Evolutionary conservation across 208 protist species (phyloP).

Genomic region (Naegleria lovaniensis): DNA sequence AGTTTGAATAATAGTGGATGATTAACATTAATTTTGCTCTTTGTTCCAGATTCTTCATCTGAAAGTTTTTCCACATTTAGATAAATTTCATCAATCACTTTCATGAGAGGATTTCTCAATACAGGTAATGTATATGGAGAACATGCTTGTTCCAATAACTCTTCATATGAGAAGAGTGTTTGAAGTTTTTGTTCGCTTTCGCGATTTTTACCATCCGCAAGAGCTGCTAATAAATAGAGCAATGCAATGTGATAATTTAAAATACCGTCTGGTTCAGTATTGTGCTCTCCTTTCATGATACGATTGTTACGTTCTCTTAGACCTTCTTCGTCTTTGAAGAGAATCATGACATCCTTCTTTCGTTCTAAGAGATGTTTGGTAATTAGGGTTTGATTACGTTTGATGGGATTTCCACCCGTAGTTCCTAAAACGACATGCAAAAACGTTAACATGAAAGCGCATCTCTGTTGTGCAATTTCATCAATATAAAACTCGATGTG

Average conservation of each 20-base stretch:
- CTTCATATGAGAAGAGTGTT: neutral
- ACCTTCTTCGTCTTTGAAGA: conserved; percentile 25
- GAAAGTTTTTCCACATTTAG: neutral
- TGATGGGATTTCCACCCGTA: neutral
- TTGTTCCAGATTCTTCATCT: neutral
- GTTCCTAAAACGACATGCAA: neutral
- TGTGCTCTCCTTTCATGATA: neutral
- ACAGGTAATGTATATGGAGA: neutral
- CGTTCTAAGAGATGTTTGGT: neutral
- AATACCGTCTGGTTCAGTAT: neutral
- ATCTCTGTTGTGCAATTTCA: neutral
- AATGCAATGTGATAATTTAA: conserved; percentile 11
- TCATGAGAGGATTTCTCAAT: neutral
- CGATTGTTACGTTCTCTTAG: neutral
- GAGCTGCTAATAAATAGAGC: neutral
- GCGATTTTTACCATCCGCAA: neutral
- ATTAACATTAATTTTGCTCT: neutral
- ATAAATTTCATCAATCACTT: conserved; percentile 2
- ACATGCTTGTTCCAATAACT: neutral
- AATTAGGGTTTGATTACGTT: conserved; percentile 3
- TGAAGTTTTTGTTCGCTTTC: neutral
- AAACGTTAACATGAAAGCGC: neutral
- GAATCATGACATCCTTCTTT: neutral
- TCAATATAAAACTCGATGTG: neutral
- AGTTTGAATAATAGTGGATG: neutral